Evolutionary conservation across 2,329 filamentous ascomycete genomes (phyloP), one percentile per base, ranked within the genome.

Genomic region (Trichoderma atrobrunneum): DNA sequence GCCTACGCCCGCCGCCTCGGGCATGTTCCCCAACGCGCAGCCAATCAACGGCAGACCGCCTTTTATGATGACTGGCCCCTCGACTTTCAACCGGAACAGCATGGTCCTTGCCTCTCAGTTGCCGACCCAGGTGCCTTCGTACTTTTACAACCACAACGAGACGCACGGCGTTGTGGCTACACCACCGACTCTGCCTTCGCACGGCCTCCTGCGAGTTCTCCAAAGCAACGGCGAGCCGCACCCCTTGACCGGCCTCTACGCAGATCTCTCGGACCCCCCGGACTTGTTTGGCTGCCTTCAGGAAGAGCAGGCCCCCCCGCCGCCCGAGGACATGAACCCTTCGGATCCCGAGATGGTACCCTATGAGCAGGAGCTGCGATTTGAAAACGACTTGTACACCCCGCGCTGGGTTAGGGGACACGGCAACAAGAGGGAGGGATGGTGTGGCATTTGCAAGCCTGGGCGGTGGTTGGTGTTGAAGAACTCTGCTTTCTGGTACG

Each of bases 401-500:
- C 93, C 93, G 1, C 87, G 86, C 76, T 97, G 93, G 92, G 92
- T 96, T 24, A 91, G 93, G 43, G 93, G 93, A 26, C 92, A 95
- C 74, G 93, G 93, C 30, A 94, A 94, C 82, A 94, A 95, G 84
- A 91, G 93, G 56, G 93, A 95, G 80, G 93, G 93, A 4, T 97
- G 93, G 93, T 97, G 93, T 77, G 93, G 93, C 26, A 92, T 95
- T 76, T 97, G 93, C 85, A 95, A 94, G 80, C 92, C 93, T 3
- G 93, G 93, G 3, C 87, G 93, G 64, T 97, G 94, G 94, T 87
- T 95, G 69, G 93, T 95, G 18, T 85, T 97, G 72, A 97, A 96
- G 84, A 96, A 97, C 82, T 95, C 92, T 70, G 93, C 93, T 7
- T 97, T 93, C 80, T 97, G 94, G 93, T 97, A 97, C 81, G 93